These are phyloP conservation scores for Ganoderma lucidum DNA, from an alignment of 1,284 basidiomycete species.

Conservation along the genomic window DNA sequence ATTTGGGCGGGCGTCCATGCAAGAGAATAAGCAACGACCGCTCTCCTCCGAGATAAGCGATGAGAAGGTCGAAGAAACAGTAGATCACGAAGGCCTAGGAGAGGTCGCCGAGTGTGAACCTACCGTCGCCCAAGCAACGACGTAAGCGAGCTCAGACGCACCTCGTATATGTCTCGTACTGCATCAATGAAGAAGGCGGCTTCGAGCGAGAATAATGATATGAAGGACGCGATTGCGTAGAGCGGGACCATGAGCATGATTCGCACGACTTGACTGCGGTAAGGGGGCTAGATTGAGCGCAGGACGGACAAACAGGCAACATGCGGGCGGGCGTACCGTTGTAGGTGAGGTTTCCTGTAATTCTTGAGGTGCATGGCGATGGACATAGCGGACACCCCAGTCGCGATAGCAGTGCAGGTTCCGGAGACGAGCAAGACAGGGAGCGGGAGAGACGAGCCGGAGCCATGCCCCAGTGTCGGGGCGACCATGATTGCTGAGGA, in stretches of 20 bases:
- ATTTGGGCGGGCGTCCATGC: slow-evolving; percentile 89
- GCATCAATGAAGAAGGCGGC: slow-evolving; percentile 97
- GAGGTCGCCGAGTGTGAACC: background rate
- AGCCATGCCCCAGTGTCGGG: slow-evolving; percentile 40
- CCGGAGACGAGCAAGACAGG: slow-evolving; percentile 71
- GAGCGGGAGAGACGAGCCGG: slow-evolving; percentile 53
- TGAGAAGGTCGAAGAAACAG: slow-evolving; percentile 85
- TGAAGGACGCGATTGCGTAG: slow-evolving; percentile 91
- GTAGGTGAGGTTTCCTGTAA: slow-evolving; percentile 85
- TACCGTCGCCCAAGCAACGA: slow-evolving; percentile 11
- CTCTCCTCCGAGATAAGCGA: slow-evolving; percentile 93
- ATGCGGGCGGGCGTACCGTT: slow-evolving; percentile 59
- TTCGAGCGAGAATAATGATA: slow-evolving; percentile 93
- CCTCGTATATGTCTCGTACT: slow-evolving; percentile 96
- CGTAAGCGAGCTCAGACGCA: slow-evolving; percentile 43
- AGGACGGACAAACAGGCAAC: background rate
- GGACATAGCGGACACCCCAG: slow-evolving; percentile 81
- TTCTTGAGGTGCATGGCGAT: slow-evolving; percentile 92
- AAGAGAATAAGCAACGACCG: slow-evolving; percentile 90
- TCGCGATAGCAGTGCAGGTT: slow-evolving; percentile 73
- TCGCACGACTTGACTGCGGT: slow-evolving; percentile 85
- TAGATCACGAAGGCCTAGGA: slow-evolving; percentile 95
- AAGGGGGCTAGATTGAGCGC: background rate
- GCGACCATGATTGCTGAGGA: background rate
- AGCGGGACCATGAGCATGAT: slow-evolving; percentile 98